These are phyloP conservation scores for Ascobolus immersus DNA, from an alignment of 495 filamentous ascomycete species.

Conservation along the genomic window DNA sequence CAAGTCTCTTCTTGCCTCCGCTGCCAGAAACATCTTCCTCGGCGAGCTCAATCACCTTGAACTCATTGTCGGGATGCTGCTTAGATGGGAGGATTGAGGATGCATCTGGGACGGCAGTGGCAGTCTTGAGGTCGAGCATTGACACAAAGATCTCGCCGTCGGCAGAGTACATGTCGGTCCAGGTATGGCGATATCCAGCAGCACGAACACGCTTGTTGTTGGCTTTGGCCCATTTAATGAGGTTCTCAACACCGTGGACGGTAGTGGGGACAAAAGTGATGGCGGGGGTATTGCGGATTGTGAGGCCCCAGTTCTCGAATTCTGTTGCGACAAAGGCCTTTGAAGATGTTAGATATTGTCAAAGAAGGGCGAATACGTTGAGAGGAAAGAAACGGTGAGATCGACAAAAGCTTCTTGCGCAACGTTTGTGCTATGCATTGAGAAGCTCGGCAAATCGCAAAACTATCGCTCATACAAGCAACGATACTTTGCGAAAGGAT, in stretches of 20 bases:
- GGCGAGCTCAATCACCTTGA: constrained; percentile 18
- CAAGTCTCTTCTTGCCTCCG: constrained; percentile 12
- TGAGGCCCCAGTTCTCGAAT: constrained; percentile 29
- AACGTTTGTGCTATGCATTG: no score
- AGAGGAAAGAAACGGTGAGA: no score
- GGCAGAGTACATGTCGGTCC: constrained; percentile 17
- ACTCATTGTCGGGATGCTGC: constrained; percentile 18
- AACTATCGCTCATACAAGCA: no score
- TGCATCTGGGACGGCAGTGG: constrained; percentile 22
- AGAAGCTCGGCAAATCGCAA: no score
- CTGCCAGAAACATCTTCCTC: constrained; percentile 4
- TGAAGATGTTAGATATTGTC: neutral
- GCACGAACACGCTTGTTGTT: constrained; percentile 22
- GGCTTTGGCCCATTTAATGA: constrained; percentile 21
- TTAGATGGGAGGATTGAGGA: constrained; percentile 17
- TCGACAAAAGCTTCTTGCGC: no score
- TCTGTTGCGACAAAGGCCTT: constrained; percentile 1
- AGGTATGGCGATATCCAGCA: constrained; percentile 27
- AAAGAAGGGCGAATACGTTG: no score
- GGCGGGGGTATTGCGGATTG: constrained; percentile 21
- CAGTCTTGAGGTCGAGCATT: constrained; percentile 21
- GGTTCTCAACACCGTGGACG: constrained; percentile 22
- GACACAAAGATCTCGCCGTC: constrained; percentile 27
- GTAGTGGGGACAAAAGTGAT: constrained; percentile 25
- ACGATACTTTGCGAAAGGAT: no score